Base-by-base conservation (phyloP, 2,329 filamentous ascomycete species). In the Samsoniella hepiali region DNA sequence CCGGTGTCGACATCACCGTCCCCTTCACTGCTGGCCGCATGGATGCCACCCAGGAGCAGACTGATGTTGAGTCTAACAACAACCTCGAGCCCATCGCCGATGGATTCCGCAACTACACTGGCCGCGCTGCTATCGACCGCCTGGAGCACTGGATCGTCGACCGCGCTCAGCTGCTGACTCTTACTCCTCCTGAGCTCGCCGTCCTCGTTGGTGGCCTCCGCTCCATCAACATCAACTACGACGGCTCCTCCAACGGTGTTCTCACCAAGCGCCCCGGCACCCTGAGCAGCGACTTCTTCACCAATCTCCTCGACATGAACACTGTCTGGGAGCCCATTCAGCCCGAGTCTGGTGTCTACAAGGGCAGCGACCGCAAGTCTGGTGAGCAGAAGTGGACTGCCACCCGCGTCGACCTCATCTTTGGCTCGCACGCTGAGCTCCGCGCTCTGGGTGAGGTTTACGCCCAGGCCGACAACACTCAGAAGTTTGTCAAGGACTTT, bases 201-300 rank as follows among this genome's bases (percentile, higher is more conserved):
- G 90, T 84, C 5, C 81, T 93, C 0, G 75, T 92, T 29, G 90
- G 90, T 67, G 90, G 90, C 74, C 79, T 93, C 61, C 89, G 90
- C 68, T 84, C 81, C 1, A 79, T 93, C 59, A 84, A 86, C 72
- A 79, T 84, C 73, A 93, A 93, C 81, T 91, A 81, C 66, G 88
- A 93, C 69, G 87, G 87, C 49, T 91, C 88, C 0, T 72, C 79
- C 31, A 76, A 84, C 64, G 90, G 90, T 64, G 82, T 93, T 64
- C 81, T 93, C 71, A 93, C 90, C 63, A 80, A 82, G 68, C 81
- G 79, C 8, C 87, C 88, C 1, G 90, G 90, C 49, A 76, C 84
- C 68, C 81, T 93, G 69, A 90, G 86, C 71, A 92, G 90, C 76
- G 90, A 93, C 78, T 93, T 91, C 82, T 93, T 93, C 72, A 83